Evolutionary conservation across 2,329 filamentous ascomycete species (phyloP).

Genomic region (Tolypocladium nubicola): DNA sequence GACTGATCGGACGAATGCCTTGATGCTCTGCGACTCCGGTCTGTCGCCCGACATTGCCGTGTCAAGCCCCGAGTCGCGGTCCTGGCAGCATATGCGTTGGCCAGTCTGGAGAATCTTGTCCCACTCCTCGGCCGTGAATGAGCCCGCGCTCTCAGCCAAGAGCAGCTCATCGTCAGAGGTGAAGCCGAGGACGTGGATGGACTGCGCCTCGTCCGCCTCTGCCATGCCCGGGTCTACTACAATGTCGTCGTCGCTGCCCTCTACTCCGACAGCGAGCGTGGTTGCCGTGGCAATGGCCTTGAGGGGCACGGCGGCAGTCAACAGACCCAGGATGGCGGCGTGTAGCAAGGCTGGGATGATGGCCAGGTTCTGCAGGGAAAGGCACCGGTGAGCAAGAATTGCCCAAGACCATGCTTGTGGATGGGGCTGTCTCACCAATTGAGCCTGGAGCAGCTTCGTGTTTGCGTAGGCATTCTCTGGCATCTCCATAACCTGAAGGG

Average conservation of each 20-base stretch:
- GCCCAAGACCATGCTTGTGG: background rate
- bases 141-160: conserved; percentile 71
- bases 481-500: conserved; percentile 63
- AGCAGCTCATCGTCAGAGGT: conserved; percentile 64
- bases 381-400: conserved; percentile 5
- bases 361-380: conserved; percentile 51
- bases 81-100: conserved; percentile 50
- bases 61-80: conserved; percentile 26
- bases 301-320: conserved; percentile 76
- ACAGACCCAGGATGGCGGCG: conserved; percentile 63
- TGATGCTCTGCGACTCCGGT: conserved; percentile 36
- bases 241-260: conserved; percentile 29
- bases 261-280: conserved; percentile 46
- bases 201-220: conserved; percentile 52
- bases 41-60: conserved; percentile 33
- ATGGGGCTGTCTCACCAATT: conserved; percentile 37
- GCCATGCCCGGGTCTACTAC: conserved; percentile 51
- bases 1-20: conserved; percentile 50
- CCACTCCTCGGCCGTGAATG: conserved; percentile 69
- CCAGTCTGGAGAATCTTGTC: conserved; percentile 56
- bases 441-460: conserved; percentile 48
- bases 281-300: conserved; percentile 59
- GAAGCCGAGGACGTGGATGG: conserved; percentile 76
- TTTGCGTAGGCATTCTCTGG: conserved; percentile 57
- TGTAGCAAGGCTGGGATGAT: conserved; percentile 77